Percentiles rank a stretch among this genome's conserved stretches.
These are phyloP conservation scores for Alopecurus myosuroides DNA, from an alignment of 176 grass and related monocot genomes.

Conservation along the genomic window DNA sequence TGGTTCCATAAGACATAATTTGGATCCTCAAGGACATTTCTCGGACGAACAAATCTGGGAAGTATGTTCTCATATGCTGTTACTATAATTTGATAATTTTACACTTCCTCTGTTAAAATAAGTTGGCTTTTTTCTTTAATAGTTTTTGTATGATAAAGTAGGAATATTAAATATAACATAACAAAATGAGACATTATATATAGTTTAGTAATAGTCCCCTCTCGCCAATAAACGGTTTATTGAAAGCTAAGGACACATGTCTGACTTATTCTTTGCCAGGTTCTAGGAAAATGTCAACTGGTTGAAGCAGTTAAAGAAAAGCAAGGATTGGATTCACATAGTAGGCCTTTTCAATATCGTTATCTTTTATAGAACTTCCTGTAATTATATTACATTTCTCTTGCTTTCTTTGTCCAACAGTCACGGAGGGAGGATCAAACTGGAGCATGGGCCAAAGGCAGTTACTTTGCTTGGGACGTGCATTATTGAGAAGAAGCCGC, in stretches of 20 bases:
- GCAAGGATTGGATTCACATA: neutral
- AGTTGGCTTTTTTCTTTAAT: neutral
- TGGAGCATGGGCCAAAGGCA: slow-evolving; percentile 32
- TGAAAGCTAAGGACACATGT: neutral
- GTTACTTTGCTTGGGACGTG: slow-evolving; percentile 60
- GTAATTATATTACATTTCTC: neutral
- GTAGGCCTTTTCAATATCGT: neutral
- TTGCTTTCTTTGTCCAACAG: neutral
- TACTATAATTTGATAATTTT: neutral
- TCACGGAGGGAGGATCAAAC: slow-evolving; percentile 66
- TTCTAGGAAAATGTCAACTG: slow-evolving; percentile 22
- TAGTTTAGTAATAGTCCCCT: neutral
- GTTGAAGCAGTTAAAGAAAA: slow-evolving; percentile 11
- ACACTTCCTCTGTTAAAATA: neutral
- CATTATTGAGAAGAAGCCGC: slow-evolving; percentile 38
- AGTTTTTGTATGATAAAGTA: neutral
- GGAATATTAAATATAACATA: neutral
- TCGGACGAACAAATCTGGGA: slow-evolving; percentile 30
- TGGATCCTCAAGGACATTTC: slow-evolving; percentile 34
- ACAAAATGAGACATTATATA: neutral
- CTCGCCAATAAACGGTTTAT: neutral
- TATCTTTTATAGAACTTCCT: neutral
- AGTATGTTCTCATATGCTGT: slow-evolving; percentile 11
- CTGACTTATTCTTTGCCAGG: neutral
- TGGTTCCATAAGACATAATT: slow-evolving; percentile 39